Evolutionary conservation across 2,329 filamentous ascomycete genomes (phyloP).

Genomic region (Aureobasidium sp.): DNA sequence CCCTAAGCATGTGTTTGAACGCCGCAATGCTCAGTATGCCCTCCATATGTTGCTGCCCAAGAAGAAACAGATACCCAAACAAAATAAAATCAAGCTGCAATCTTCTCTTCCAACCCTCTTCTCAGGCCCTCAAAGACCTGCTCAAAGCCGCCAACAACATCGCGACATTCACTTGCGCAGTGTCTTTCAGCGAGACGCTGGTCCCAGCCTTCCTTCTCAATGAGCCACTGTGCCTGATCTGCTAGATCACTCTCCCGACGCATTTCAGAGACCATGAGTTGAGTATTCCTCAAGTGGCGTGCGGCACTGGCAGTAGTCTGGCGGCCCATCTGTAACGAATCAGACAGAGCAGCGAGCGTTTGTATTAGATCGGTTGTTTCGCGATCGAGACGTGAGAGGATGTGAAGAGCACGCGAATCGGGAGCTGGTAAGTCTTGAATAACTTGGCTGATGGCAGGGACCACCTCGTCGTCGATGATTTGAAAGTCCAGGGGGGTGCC

Average conservation of each 20-base stretch:
- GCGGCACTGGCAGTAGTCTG: conserved; percentile 78
- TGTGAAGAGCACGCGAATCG: conserved; percentile 55
- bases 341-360: conserved; percentile 76
- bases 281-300: conserved; percentile 68
- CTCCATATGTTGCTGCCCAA: background rate
- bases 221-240: conserved; percentile 75
- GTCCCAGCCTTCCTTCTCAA: conserved; percentile 76
- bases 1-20: background rate
- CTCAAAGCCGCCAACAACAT: conserved; percentile 88
- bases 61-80: background rate
- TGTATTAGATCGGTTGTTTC: conserved; percentile 63
- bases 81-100: conserved; percentile 4
- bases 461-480: conserved; percentile 57
- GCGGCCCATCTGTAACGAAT: conserved; percentile 88
- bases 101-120: conserved; percentile 13
- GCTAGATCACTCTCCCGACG: conserved; percentile 70
- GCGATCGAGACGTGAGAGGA: conserved; percentile 57
- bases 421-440: conserved; percentile 60
- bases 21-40: conserved; percentile 5
- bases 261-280: conserved; percentile 79
- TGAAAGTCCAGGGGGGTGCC: conserved; percentile 55
- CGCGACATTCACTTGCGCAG: conserved; percentile 73
- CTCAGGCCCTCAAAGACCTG: conserved; percentile 81
- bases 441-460: conserved; percentile 55
- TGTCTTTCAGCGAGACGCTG: conserved; percentile 66